These are phyloP conservation scores for Aspergillus coremiiformis DNA, from an alignment of 495 filamentous ascomycete genomes.

Conservation along the genomic window DNA sequence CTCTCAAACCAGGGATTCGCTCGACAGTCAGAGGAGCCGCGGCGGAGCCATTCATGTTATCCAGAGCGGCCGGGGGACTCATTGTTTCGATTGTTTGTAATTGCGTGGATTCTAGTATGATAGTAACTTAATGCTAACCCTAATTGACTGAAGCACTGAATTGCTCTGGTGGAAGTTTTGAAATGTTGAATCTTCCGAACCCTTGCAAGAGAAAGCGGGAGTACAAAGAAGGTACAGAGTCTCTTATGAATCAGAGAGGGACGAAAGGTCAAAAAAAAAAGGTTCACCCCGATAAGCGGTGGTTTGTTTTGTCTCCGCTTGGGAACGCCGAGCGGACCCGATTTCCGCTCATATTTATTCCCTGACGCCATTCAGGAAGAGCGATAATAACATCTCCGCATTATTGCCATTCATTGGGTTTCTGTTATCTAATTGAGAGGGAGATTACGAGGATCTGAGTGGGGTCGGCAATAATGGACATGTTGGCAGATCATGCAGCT, in stretches of 20 bases:
- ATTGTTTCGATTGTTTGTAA: slow-evolving; percentile 14
- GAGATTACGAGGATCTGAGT: slow-evolving; percentile 10
- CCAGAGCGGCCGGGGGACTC: slow-evolving; percentile 37
- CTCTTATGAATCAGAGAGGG: neutral
- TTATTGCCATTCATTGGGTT: slow-evolving; percentile 10
- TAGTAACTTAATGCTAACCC: neutral
- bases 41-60: slow-evolving; percentile 31
- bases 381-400: neutral
- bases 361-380: neutral
- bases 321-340: neutral
- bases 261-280: neutral
- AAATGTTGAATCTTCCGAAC: neutral
- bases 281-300: neutral
- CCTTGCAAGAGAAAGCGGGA: neutral
- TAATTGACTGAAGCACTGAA: neutral
- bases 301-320: neutral
- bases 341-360: neutral
- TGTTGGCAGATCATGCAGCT: no score
- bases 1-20: slow-evolving; percentile 59
- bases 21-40: slow-evolving; percentile 59
- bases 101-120: neutral
- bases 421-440: slow-evolving; percentile 31
- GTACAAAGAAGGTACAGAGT: neutral
- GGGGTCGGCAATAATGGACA: neutral
- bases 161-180: neutral